phyloP scores from a whole-genome alignment of 306 rosid species.

The Trifolium subterraneum region DNA sequence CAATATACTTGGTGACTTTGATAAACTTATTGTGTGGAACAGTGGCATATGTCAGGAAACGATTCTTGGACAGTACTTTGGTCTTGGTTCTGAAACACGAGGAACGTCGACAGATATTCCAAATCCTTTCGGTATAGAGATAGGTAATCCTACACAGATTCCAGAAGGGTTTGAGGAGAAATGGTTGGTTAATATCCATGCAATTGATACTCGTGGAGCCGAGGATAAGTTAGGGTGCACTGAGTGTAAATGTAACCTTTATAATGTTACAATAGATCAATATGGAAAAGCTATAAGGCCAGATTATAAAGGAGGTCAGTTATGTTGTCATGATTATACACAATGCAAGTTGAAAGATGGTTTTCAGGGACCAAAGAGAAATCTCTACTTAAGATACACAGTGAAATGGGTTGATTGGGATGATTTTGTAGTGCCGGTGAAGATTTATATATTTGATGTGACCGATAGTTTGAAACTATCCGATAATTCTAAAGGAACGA shows the following conservation, averaged over 20 bases:
- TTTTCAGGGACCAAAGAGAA: conserved; percentile 53
- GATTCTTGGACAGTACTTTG: conserved; percentile 51
- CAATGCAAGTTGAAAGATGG: conserved; percentile 64
- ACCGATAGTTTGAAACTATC: conserved; percentile 54
- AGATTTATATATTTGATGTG: conserved; percentile 62
- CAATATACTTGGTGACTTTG: not conserved
- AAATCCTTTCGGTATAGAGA: conserved; percentile 64
- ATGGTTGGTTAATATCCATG: conserved; percentile 70
- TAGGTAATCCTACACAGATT: conserved; percentile 58
- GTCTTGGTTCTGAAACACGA: conserved; percentile 69
- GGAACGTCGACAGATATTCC: conserved; percentile 56
- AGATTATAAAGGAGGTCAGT: conserved; percentile 62
- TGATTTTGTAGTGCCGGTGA: conserved; percentile 60
- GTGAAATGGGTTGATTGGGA: conserved; percentile 85
- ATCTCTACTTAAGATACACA: conserved; percentile 68
- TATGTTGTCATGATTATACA: conserved; percentile 62
- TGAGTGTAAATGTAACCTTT: conserved; percentile 67
- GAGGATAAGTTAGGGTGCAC: conserved; percentile 60
- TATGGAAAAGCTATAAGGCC: conserved; percentile 48
- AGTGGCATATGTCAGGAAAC: conserved; percentile 58
- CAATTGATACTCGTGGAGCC: conserved; percentile 68
- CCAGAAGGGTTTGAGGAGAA: conserved; percentile 67
- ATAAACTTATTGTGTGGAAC: conserved; percentile 37
- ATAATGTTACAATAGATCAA: conserved; percentile 52
- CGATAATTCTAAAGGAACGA: conserved; percentile 16